Evolutionary conservation across 228 moss, liverwort and hornwort species (phyloP).

Genomic region (Sphagnum magellanicum): DNA sequence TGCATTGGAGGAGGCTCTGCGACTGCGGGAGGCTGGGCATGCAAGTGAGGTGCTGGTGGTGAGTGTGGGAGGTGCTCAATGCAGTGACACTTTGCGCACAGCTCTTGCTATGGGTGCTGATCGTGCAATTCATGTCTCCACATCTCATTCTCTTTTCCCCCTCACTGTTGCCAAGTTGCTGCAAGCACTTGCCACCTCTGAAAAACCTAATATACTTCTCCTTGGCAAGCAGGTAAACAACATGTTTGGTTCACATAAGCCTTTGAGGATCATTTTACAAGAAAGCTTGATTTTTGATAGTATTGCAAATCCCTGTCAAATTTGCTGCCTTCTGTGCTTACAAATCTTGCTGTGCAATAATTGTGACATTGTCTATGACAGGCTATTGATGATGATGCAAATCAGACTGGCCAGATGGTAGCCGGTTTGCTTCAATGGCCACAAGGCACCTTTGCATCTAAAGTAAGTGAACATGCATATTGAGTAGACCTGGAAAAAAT

Average conservation of each 20-base stretch:
- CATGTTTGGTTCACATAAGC: no score
- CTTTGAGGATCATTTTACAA: background rate
- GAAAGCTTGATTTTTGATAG: background rate
- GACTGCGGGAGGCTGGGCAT: conserved; percentile 81
- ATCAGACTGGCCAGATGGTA: conserved; percentile 98
- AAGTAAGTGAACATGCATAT: conserved; percentile 25
- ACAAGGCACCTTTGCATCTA: conserved; percentile 93
- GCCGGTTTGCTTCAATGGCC: conserved; percentile 94
- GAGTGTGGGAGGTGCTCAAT: conserved; percentile 86
- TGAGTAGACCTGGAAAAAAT: background rate
- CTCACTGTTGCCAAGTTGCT: conserved; percentile 73
- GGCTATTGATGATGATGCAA: conserved; percentile 95
- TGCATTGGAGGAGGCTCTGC: conserved; percentile 85
- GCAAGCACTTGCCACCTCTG: conserved; percentile 51
- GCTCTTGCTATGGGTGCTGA: conserved; percentile 98
- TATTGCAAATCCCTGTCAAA: no score
- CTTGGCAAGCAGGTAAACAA: conserved; percentile 72
- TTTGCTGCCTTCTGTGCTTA: background rate
- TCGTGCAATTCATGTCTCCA: conserved; percentile 83
- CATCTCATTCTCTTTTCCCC: conserved; percentile 58
- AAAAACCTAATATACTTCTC: conserved; percentile 62
- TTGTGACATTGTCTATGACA: conserved; percentile 11
- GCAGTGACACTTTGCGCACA: conserved; percentile 73
- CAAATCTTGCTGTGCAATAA: background rate
- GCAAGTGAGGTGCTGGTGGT: conserved; percentile 89